phyloP scores from a whole-genome alignment of 78 protist genomes.

The Monosiga brevicollis region DNA sequence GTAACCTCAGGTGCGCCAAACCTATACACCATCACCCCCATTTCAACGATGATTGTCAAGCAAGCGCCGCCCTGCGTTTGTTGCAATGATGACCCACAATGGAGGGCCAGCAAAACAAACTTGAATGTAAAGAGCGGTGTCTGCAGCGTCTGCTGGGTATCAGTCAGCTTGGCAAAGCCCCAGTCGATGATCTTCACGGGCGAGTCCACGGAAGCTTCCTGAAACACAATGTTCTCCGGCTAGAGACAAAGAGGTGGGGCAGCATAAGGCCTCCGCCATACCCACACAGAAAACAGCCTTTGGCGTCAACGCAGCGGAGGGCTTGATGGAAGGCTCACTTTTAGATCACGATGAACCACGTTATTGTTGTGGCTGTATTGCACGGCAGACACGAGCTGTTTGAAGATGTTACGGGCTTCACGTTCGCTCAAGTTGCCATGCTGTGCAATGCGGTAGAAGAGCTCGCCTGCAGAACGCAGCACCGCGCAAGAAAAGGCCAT shows the following conservation, averaged over 20 bases:
- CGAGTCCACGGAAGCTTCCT: background rate
- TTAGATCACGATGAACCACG: conserved; percentile 10
- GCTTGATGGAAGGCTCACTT: background rate
- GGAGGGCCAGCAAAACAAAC: too few species aligned
- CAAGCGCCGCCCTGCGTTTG: too few species aligned
- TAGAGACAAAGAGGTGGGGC: background rate
- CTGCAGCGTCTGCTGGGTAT: too few species aligned
- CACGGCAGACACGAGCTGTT: conserved; percentile 32
- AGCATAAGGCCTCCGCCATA: background rate
- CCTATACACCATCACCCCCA: too few species aligned
- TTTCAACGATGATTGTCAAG: too few species aligned
- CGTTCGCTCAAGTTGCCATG: background rate
- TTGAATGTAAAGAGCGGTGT: too few species aligned
- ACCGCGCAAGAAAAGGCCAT: background rate
- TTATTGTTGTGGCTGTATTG: conserved; percentile 43
- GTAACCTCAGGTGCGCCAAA: too few species aligned
- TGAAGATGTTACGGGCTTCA: conserved; percentile 42
- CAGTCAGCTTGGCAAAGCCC: too few species aligned
- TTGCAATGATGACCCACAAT: too few species aligned
- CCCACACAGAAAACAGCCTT: background rate
- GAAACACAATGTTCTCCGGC: conserved; percentile 15
- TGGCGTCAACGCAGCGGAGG: background rate
- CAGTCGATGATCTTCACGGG: conserved; percentile 24
- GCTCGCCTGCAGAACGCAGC: conserved; percentile 23
- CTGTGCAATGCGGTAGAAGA: conserved; percentile 26